phyloP scores from a whole-genome alignment of 2,329 filamentous ascomycete genomes.

The Fusarium praegraminearum region DNA sequence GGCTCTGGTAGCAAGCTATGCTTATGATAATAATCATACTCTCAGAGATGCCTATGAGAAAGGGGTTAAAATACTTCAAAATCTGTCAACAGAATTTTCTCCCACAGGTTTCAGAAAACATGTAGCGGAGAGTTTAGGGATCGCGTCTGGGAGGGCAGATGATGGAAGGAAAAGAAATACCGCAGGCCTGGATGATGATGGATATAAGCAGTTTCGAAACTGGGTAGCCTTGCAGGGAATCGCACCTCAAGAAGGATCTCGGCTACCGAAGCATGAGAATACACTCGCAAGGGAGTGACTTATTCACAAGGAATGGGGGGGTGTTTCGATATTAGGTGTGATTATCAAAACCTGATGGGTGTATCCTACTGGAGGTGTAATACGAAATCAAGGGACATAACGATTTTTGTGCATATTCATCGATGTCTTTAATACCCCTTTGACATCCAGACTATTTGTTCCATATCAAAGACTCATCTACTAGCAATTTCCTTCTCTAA shows the following conservation, averaged over 20 bases:
- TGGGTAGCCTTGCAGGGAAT: conserved; percentile 41
- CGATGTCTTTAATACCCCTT: background rate
- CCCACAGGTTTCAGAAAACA: conserved; percentile 28
- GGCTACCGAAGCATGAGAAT: conserved; percentile 17
- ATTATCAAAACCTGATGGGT: background rate
- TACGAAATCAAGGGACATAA: background rate
- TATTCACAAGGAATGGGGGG: conserved; percentile 25
- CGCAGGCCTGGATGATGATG: background rate
- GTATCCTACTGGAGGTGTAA: background rate
- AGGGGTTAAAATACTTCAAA: conserved; percentile 28
- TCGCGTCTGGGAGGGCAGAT: conserved; percentile 18
- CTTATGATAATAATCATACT: conserved; percentile 8
- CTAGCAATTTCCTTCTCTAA: conserved; percentile 38
- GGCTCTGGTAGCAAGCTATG: conserved; percentile 22
- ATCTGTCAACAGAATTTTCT: conserved; percentile 28
- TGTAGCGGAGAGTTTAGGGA: conserved; percentile 24
- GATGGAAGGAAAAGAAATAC: background rate
- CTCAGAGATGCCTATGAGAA: conserved; percentile 15
- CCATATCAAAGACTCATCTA: background rate
- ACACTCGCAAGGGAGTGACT: conserved; percentile 9
- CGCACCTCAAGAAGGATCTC: conserved; percentile 25
- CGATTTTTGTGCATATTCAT: background rate
- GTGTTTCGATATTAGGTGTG: conserved; percentile 19
- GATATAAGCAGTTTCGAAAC: conserved; percentile 39
- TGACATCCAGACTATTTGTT: background rate